A percentile compares a stretch with the other conserved stretches of the same genome.
Evolutionary conservation across 1,284 basidiomycete species (phyloP).

Genomic region (Farysia itapuensis): DNA sequence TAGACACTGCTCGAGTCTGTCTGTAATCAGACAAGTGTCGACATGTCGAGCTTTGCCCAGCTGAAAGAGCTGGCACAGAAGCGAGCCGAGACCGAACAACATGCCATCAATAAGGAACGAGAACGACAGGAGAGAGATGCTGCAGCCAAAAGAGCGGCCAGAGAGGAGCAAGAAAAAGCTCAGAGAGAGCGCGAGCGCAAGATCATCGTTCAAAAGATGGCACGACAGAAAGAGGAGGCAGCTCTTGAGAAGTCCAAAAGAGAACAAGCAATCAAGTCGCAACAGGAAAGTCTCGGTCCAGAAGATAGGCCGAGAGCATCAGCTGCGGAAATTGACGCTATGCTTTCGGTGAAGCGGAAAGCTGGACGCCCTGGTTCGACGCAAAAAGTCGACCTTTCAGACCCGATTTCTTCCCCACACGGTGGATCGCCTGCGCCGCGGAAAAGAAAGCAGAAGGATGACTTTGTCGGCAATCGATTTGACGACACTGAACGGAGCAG

Average conservation of each 20-base stretch:
- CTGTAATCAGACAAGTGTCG: too few relatives aligned
- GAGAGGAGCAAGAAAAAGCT: constrained; percentile 21
- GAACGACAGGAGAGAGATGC: constrained; percentile 23
- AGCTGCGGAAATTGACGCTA: background rate
- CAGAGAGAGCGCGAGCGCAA: constrained; percentile 31
- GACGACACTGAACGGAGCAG: constrained; percentile 10
- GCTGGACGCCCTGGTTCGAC: constrained; percentile 6
- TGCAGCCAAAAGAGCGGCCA: constrained; percentile 23
- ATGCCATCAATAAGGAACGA: constrained; percentile 12
- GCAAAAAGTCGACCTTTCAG: constrained; percentile 22
- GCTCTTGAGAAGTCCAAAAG: constrained; percentile 21
- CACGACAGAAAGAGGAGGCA: constrained; percentile 28
- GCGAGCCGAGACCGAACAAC: constrained; percentile 26
- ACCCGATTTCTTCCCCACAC: constrained; percentile 5
- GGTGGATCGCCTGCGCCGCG: constrained; percentile 1
- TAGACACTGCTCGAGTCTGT: too few relatives aligned
- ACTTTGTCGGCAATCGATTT: constrained; percentile 35
- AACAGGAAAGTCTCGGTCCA: constrained; percentile 3
- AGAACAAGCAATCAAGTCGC: constrained; percentile 8
- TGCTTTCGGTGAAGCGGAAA: background rate
- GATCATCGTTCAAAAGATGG: constrained; percentile 26
- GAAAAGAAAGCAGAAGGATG: constrained; percentile 34
- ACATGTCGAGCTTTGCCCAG: constrained; percentile 32
- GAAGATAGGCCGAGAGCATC: background rate
- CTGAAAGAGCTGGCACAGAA: constrained; percentile 32